Evolutionary conservation across 1,284 basidiomycete genomes (phyloP).

Genomic region (Puccinia sorghi): DNA sequence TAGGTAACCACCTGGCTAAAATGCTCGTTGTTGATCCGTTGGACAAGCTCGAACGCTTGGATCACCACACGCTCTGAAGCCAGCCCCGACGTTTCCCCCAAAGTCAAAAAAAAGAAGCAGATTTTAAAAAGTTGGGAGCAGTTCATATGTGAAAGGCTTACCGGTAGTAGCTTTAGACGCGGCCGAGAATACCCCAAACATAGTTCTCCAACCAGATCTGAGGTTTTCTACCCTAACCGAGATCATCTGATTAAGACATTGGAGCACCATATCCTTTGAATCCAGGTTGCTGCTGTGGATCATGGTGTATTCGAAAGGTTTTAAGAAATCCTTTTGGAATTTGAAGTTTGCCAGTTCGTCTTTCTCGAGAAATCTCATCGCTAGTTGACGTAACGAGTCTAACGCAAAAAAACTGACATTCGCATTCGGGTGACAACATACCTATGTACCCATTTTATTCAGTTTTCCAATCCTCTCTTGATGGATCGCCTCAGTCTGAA

Average conservation of each 20-base stretch:
- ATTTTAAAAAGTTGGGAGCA: background rate
- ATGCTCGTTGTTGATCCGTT: constrained; percentile 83
- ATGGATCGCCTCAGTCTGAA: background rate
- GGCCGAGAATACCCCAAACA: constrained; percentile 97
- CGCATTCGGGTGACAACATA: constrained; percentile 96
- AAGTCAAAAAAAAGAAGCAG: background rate
- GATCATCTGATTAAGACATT: constrained; percentile 99
- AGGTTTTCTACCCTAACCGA: constrained; percentile 92
- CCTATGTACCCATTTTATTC: constrained; percentile 61
- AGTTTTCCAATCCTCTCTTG: background rate
- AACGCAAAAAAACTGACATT: constrained; percentile 96
- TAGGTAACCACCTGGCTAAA: constrained; percentile 86
- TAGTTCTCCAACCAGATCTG: constrained; percentile 97
- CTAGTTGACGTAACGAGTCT: constrained; percentile 94
- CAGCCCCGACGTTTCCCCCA: background rate
- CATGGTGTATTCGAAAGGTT: constrained; percentile 98
- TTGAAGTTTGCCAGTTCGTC: constrained; percentile 98
- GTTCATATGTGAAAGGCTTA: constrained; percentile 58
- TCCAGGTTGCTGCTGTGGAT: constrained; percentile 92
- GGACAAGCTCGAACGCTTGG: constrained; percentile 95
- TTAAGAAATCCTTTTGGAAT: constrained; percentile 98
- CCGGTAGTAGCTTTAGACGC: constrained; percentile 91
- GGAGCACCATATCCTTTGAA: constrained; percentile 94
- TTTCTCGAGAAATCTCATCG: constrained; percentile 98
- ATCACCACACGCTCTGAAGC: constrained; percentile 78